Percentiles rank a stretch among this genome's conserved stretches.
Evolutionary conservation across 1,284 basidiomycete genomes (phyloP).

Genomic region (Agaricales sp.): DNA sequence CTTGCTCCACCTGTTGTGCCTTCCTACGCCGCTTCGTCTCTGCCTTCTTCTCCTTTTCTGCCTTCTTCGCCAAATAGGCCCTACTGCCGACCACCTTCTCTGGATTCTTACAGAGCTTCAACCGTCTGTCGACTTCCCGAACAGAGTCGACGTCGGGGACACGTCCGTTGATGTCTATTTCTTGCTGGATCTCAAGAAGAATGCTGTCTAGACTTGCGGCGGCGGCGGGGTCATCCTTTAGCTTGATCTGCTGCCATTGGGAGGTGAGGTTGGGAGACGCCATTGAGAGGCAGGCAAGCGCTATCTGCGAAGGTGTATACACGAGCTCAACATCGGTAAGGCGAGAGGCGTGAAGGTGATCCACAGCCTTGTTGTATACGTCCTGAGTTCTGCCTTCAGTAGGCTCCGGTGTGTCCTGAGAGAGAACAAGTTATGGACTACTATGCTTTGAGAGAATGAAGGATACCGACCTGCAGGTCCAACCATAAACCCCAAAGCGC

Average conservation of each 20-base stretch:
- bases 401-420: constrained; percentile 40
- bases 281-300: constrained; percentile 72
- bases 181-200: constrained; percentile 41
- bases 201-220: constrained; percentile 25
- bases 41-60: constrained; percentile 52
- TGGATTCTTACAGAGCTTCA: constrained; percentile 85
- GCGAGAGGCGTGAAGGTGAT: constrained; percentile 61
- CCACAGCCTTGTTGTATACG: constrained; percentile 50
- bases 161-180: constrained; percentile 50
- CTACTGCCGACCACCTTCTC: constrained; percentile 86
- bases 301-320: constrained; percentile 90
- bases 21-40: constrained; percentile 59
- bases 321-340: constrained; percentile 89
- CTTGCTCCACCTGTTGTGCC: constrained; percentile 41
- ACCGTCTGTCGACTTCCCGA: constrained; percentile 75
- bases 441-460: constrained; percentile 6
- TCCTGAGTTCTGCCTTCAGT: constrained; percentile 31
- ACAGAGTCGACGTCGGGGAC: constrained; percentile 74
- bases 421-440: constrained; percentile 4
- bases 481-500: constrained; percentile 75
- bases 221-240: constrained; percentile 12
- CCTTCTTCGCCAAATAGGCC: constrained; percentile 58
- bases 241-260: constrained; percentile 55
- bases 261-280: constrained; percentile 50
- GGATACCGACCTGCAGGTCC: background rate